A percentile compares a stretch with the other conserved stretches of the same genome.
These are phyloP conservation scores for Ustilaginoidea virens DNA, from an alignment of 2,329 filamentous ascomycete genomes.

Conservation along the genomic window DNA sequence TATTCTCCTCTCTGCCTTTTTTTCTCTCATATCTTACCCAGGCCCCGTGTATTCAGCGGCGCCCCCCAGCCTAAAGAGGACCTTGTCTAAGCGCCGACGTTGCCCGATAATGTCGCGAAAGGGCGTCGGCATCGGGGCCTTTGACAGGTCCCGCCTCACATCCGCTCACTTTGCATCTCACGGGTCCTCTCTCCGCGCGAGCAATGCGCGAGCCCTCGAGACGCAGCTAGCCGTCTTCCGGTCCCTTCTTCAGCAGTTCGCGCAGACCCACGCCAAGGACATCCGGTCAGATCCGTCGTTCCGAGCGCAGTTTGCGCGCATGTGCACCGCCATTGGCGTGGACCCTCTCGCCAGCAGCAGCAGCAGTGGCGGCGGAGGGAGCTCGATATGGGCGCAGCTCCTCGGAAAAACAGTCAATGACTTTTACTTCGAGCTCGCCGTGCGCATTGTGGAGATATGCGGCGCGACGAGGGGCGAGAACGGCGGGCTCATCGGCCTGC, in stretches of 20 bases:
- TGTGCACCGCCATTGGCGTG: slow-evolving; percentile 94
- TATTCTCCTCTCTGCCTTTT: no score
- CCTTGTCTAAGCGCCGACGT: no score
- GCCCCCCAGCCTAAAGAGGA: no score
- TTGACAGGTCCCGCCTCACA: slow-evolving; percentile 70
- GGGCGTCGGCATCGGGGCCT: slow-evolving; percentile 81
- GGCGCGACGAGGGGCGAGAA: slow-evolving; percentile 77
- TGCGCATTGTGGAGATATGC: slow-evolving; percentile 90
- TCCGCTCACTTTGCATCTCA: slow-evolving; percentile 83
- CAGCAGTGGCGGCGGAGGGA: slow-evolving; percentile 16
- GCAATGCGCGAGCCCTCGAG: slow-evolving; percentile 71
- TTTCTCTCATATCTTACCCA: no score
- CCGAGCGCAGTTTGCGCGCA: slow-evolving; percentile 91
- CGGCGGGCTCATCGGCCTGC: slow-evolving; percentile 74
- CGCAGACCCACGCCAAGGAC: slow-evolving; percentile 83
- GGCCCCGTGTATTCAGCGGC: no score
- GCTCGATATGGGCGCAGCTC: slow-evolving; percentile 83
- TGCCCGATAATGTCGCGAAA: slow-evolving; percentile 69
- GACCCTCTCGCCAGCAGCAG: slow-evolving; percentile 60
- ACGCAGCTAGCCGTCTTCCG: slow-evolving; percentile 95
- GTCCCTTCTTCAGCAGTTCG: slow-evolving; percentile 87
- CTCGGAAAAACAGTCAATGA: slow-evolving; percentile 87
- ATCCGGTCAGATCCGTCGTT: slow-evolving; percentile 93
- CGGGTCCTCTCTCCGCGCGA: slow-evolving; percentile 71
- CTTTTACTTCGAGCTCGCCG: slow-evolving; percentile 95